Evolutionary conservation across 2,329 filamentous ascomycete genomes (phyloP), one percentile per base, ranked within the genome.

Genomic region (Paecilomyces fulvus): DNA sequence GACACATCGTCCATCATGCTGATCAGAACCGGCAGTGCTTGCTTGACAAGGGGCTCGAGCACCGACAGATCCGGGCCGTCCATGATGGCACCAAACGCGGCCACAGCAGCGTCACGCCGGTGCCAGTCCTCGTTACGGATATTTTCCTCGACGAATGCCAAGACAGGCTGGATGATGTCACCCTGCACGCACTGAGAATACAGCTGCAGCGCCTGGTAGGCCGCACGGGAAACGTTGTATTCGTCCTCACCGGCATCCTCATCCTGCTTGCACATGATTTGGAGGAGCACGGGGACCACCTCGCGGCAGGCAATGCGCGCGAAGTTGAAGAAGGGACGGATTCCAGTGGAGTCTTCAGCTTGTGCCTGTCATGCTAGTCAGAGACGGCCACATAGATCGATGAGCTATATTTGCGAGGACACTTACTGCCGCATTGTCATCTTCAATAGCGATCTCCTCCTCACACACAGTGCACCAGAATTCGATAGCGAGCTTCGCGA

Each of bases 391-490:
- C 50, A 52, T 30, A 17, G 46, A 37, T 14, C n/a, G 25, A 17
- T 43, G 28, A 30, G 17, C 14, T 55, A 53, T 58, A 14, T 25
- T 49, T 76, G 72, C 81, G 55, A 53, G 52, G 23, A 52, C 30
- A 73, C 77, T 64, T 77, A 88, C 85, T 75, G 89, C 85, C 62
- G 85, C 82, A 73, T 99, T 99, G 75, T 99, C 94, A 69, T 99
- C 94, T 70, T 99, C 94, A 67, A 99, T 97, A 62, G 88, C 88
- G 66, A 96, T 92, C 75, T 99, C 94, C 77, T 99, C 94, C 73
- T 99, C 94, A 74, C 94, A 99, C 52, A 99, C 94, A n/a, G 94
- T 96, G 80, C 92, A 97, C 94, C 94, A 99, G 79, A 99, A 99
- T 73, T 99, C 94, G 63, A 99, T 91, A 37, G 94, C 94, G 56